Evolutionary conservation across 2,329 filamentous ascomycete species (phyloP).

Genomic region (Phialemonium atrogriseum): DNA sequence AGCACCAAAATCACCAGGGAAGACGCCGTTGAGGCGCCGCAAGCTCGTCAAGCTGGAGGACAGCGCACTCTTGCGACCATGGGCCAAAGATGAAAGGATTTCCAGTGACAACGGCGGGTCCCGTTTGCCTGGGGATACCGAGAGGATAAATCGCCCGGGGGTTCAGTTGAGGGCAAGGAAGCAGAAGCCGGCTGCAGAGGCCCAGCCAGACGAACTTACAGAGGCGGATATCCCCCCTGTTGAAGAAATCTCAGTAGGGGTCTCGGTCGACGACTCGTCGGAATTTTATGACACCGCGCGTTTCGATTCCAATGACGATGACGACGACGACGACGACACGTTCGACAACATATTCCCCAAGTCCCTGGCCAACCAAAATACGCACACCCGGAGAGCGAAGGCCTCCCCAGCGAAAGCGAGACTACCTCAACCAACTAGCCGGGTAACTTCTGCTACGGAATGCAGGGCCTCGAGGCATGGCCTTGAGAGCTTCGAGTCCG

Average conservation of each 20-base stretch:
- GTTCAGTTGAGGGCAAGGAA: constrained; percentile 13
- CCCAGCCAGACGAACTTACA: constrained; percentile 3
- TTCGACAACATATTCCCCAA: too few species aligned
- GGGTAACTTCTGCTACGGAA: too few species aligned
- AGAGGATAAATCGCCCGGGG: constrained; percentile 3
- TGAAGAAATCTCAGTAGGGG: constrained; percentile 14
- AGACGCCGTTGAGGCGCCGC: constrained; percentile 10
- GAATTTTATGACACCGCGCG: constrained; percentile 8
- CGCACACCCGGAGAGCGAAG: too few species aligned
- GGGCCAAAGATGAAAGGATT: constrained; percentile 12
- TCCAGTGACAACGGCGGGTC: neutral
- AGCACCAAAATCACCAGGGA: constrained; percentile 5
- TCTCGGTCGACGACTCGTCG: constrained; percentile 8
- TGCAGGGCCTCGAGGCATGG: too few species aligned
- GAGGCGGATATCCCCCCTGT: constrained; percentile 11
- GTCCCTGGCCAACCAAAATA: too few species aligned
- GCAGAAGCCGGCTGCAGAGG: neutral
- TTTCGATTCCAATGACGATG: constrained; percentile 9
- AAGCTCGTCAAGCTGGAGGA: constrained; percentile 13
- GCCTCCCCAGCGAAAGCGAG: too few species aligned
- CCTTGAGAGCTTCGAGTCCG: too few species aligned
- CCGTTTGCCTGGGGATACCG: neutral
- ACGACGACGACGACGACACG: constrained; percentile 8
- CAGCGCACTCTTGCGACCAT: constrained; percentile 14
- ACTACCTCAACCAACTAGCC: too few species aligned